phyloP scores from a whole-genome alignment of 805 yeast species.

The Spencermartinsiella europaea region DNA sequence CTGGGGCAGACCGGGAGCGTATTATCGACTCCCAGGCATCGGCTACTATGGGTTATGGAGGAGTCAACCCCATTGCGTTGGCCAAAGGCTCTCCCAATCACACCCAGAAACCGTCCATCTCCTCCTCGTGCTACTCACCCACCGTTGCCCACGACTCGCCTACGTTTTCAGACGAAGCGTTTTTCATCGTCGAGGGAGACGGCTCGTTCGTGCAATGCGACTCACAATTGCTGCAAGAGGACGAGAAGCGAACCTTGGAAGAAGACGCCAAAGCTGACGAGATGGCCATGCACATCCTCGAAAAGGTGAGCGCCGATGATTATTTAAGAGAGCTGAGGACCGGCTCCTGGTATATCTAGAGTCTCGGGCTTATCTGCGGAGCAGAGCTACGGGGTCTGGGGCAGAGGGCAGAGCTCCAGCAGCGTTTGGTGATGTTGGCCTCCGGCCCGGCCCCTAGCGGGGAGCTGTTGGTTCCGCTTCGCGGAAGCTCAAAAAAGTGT shows the following conservation, averaged over 20 bases:
- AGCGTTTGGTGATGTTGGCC: too few species aligned
- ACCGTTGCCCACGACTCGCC: slow-evolving; percentile 4
- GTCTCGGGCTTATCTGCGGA: too few species aligned
- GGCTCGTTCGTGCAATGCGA: slow-evolving; percentile 2
- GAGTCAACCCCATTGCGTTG: neutral
- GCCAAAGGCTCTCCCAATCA: neutral
- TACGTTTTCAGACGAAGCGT: slow-evolving; percentile 3
- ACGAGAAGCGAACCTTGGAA: slow-evolving; percentile 9
- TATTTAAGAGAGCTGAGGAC: slow-evolving; percentile 22
- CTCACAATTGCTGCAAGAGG: slow-evolving; percentile 8
- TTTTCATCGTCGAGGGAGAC: slow-evolving; percentile 10
- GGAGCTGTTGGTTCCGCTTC: too few species aligned
- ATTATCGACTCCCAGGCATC: slow-evolving; percentile 2
- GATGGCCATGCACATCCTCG: slow-evolving; percentile 32
- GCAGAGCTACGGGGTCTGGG: too few species aligned
- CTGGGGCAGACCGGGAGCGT: slow-evolving; percentile 4
- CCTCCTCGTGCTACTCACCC: slow-evolving; percentile 16
- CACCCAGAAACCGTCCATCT: slow-evolving; percentile 7
- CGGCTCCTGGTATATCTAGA: slow-evolving; percentile 22
- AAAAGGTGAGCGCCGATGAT: slow-evolving; percentile 26
- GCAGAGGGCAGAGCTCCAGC: too few species aligned
- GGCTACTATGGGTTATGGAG: neutral
- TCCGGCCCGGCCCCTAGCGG: too few species aligned
- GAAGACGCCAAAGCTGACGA: slow-evolving; percentile 28
- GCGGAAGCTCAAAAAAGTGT: too few species aligned